Base-by-base conservation (phyloP, 768 basidiomycete species). In the Paxillus rubicundulus region DNA sequence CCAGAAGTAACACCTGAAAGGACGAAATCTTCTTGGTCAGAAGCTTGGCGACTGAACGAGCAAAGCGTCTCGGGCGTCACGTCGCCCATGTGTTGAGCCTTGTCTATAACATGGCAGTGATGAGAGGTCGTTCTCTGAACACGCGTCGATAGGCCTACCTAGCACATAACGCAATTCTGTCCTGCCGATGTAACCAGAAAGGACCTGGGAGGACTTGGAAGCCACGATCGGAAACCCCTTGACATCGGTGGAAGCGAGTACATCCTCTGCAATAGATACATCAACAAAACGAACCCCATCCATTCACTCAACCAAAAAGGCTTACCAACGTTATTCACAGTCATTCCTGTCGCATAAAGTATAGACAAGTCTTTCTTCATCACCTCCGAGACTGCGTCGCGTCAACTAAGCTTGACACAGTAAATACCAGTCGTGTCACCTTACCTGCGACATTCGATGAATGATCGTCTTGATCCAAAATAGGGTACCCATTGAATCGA, bases 401-500 rank as follows among this genome's bases (percentile, higher is more conserved):
- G 27, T 57, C 39, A 49, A 45, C 21, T 47, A 36, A 21, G 43
- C 46, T 46, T 41, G 47, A 47, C 20, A 51, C 61, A 34, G 32
- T 34, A 42, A 14, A 32, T 43, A 40, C 27, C 12, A 10, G 24
- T 41, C 16, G 13, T 39, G 34, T 45, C 46, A 30, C 69, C 84
- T 49, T 61, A 97, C 96, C 92, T 45, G 92, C 82, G 41, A 93
- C 89, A 65, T 96, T 86, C 63, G 90, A 95, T 0, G 90, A 86
- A 61, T 92, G 87, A 65, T 97, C 93, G 54, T 97, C 92, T 64
- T 95, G 95, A 72, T 98, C 96, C 53, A 99, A 74, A 77, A 95
- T 94, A 0, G 97, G 97, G 72, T 88, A 98, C 9, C 95, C 96
- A 65, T 97, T 98, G 73, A 99, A 96, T 16, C 85, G 82, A 62